A percentile compares a stretch with the other conserved stretches of the same genome.
Evolutionary conservation across 2,329 filamentous ascomycete species (phyloP).

Genomic region (Cylindrodendrum hubeiense): DNA sequence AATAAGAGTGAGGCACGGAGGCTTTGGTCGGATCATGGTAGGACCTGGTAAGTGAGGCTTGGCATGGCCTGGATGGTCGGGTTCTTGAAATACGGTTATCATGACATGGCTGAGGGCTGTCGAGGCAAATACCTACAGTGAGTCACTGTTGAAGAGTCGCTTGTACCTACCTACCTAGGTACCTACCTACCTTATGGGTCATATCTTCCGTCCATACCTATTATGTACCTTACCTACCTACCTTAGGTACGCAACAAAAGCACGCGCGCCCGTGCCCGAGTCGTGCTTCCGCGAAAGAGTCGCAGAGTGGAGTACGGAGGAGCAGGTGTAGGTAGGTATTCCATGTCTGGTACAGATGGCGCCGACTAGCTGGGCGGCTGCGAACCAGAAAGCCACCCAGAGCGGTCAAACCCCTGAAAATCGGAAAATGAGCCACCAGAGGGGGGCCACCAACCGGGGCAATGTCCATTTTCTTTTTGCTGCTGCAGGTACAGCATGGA

Average conservation of each 20-base stretch:
- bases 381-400: conserved; percentile 10
- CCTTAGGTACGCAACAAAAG: no score
- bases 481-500: background rate
- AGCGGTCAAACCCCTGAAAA: conserved; percentile 12
- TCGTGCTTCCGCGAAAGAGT: background rate
- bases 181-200: no score
- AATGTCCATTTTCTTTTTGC: background rate
- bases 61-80: background rate
- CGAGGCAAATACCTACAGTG: background rate
- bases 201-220: no score
- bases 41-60: no score
- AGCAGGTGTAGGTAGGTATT: no score
- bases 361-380: background rate
- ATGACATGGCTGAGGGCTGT: background rate
- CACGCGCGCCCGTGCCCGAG: no score
- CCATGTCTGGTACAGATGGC: no score
- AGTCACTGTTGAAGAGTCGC: background rate
- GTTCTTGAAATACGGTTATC: background rate
- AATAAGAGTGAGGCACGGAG: no score
- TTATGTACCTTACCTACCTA: no score
- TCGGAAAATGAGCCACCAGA: background rate
- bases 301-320: background rate
- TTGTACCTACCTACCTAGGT: background rate
- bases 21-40: no score
- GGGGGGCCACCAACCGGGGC: conserved; percentile 26